These are phyloP conservation scores for Cryptosporidium canis DNA, from an alignment of 169 alveolate genomes.

Conservation along the genomic window DNA sequence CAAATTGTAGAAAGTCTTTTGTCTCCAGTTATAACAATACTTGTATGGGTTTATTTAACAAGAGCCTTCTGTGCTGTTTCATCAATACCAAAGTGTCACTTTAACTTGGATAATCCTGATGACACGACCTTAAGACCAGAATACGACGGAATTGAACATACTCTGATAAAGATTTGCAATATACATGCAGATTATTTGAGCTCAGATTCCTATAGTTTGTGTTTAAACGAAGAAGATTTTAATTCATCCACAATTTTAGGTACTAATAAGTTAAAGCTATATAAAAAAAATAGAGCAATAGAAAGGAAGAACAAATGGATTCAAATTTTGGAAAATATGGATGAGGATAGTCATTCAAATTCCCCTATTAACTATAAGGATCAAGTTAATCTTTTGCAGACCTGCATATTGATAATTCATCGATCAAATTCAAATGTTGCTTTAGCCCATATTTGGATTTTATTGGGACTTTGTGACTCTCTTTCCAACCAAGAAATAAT, in stretches of 20 bases:
- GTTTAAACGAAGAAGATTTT: slow-evolving; percentile 23
- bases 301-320: neutral
- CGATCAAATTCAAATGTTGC: neutral
- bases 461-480: slow-evolving; percentile 35
- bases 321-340: neutral
- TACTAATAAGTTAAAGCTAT: neutral
- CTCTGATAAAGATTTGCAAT: slow-evolving; percentile 11
- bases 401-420: neutral
- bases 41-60: slow-evolving; percentile 30
- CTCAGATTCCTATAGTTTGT: neutral
- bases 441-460: slow-evolving; percentile 10
- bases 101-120: neutral
- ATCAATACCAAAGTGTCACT: slow-evolving; percentile 35
- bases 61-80: slow-evolving; percentile 27
- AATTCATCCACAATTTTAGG: slow-evolving; percentile 12
- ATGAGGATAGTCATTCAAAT: neutral
- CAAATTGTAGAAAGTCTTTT: neutral
- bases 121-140: neutral
- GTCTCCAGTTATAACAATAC: slow-evolving; percentile 21
- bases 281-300: neutral
- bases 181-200: neutral
- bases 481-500: slow-evolving; percentile 19
- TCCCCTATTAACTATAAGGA: slow-evolving; percentile 20
- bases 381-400: slow-evolving; percentile 28
- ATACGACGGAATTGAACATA: slow-evolving; percentile 44